Conservation (phyloP, 176 grass and related monocot genomes). For the Hordeum marinum region DNA sequence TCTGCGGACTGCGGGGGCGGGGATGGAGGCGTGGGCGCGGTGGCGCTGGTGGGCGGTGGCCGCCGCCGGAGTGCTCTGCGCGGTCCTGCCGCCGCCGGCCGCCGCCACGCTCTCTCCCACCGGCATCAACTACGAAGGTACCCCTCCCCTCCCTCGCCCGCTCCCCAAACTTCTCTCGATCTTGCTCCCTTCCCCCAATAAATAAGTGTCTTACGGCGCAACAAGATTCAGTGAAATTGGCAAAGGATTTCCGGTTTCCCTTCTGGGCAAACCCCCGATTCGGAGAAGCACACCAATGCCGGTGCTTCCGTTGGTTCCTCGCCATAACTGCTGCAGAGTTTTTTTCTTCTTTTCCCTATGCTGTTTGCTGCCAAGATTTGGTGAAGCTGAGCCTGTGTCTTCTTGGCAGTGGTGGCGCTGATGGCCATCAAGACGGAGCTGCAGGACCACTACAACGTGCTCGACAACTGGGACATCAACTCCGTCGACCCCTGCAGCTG, state of each 20-base stretch:
- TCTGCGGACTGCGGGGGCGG: constrained; percentile 4
- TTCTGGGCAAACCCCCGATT: not conserved
- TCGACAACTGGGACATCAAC: constrained; percentile 97
- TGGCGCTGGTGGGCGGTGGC: constrained; percentile 22
- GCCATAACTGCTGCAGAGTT: not conserved
- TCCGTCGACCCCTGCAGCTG: constrained; percentile 99
- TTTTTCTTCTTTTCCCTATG: not conserved
- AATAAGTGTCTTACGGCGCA: not conserved
- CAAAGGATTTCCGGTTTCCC: not conserved
- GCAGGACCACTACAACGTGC: constrained; percentile 66
- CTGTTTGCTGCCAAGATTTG: constrained; percentile 5
- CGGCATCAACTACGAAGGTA: constrained; percentile 75
- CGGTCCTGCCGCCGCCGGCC: constrained; percentile 28
- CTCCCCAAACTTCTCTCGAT: not conserved
- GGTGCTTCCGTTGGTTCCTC: not conserved
- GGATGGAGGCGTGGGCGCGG: constrained; percentile 15
- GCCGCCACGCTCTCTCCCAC: constrained; percentile 50
- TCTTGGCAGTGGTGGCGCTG: constrained; percentile 71
- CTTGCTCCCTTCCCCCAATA: not conserved
- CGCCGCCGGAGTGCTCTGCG: constrained; percentile 5
- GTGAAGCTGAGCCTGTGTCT: not conserved
- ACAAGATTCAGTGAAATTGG: not conserved
- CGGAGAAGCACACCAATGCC: not conserved
- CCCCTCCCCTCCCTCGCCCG: not conserved
- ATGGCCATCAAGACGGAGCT: constrained; percentile 90